These are phyloP conservation scores for Podospora comata DNA, from an alignment of 495 filamentous ascomycete genomes.

Conservation along the genomic window DNA sequence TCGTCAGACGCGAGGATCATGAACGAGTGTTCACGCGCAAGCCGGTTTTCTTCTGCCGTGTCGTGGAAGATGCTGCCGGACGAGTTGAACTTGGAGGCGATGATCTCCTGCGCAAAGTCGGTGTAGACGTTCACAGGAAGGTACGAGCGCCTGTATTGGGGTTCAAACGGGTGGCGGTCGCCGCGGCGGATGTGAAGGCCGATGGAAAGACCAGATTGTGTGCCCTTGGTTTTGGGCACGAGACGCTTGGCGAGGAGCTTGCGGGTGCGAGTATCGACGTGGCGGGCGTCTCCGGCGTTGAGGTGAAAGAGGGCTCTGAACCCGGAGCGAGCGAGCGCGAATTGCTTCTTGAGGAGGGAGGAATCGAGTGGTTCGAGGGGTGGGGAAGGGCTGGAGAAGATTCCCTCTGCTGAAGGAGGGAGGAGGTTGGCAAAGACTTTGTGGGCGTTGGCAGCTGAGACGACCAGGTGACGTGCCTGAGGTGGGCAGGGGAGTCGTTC, in stretches of 20 bases:
- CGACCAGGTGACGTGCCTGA: constrained; percentile 61
- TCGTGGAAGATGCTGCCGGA: constrained; percentile 26
- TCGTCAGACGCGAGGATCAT: constrained; percentile 69
- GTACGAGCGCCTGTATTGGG: constrained; percentile 63
- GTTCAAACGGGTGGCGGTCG: constrained; percentile 64
- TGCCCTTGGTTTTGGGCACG: constrained; percentile 34
- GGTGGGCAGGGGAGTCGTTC: constrained; percentile 70
- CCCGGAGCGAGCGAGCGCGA: constrained; percentile 57
- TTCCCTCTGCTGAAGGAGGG: constrained; percentile 40
- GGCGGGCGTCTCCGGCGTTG: constrained; percentile 52
- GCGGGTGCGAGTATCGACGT: constrained; percentile 49
- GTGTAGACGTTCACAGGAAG: constrained; percentile 62
- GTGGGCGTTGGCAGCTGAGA: constrained; percentile 58
- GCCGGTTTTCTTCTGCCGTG: constrained; percentile 28
- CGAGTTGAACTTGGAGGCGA: constrained; percentile 38
- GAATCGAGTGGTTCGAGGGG: constrained; percentile 41
- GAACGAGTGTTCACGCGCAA: constrained; percentile 40
- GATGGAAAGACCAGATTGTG: constrained; percentile 47
- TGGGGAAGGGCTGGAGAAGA: constrained; percentile 43
- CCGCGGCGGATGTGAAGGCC: constrained; percentile 72
- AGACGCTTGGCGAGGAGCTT: constrained; percentile 47
- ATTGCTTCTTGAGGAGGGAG: constrained; percentile 43
- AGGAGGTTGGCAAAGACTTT: constrained; percentile 50
- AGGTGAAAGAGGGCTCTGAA: constrained; percentile 65
- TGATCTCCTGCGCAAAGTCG: constrained; percentile 44